These are phyloP conservation scores for Aspergillus intermedius DNA, from an alignment of 2,329 filamentous ascomycete genomes.

Conservation along the genomic window DNA sequence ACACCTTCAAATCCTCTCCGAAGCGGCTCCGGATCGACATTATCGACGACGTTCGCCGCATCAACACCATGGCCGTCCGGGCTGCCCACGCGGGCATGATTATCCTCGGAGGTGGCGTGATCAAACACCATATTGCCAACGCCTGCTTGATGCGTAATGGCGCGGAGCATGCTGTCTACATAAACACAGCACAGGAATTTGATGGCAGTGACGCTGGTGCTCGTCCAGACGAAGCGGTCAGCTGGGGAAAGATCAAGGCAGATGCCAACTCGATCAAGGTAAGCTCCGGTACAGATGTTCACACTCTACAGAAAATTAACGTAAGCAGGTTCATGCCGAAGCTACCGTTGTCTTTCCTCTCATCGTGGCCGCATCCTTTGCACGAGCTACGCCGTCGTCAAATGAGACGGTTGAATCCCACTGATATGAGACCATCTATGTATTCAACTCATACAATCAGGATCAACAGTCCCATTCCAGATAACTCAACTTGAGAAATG, in stretches of 20 bases:
- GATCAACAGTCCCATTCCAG: too few relatives aligned
- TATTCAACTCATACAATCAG: too few relatives aligned
- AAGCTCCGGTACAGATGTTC: conserved; percentile 17
- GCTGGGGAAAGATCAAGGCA: conserved; percentile 96
- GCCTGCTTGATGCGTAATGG: conserved; percentile 97
- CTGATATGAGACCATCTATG: neutral
- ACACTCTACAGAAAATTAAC: neutral
- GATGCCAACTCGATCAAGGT: conserved; percentile 87
- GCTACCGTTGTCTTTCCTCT: conserved; percentile 62
- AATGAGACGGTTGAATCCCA: neutral
- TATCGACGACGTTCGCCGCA: conserved; percentile 83
- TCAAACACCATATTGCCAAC: conserved; percentile 98
- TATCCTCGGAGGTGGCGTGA: conserved; percentile 84
- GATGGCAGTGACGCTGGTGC: conserved; percentile 96
- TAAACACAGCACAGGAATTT: conserved; percentile 96
- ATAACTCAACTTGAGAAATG: neutral
- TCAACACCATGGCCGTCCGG: conserved; percentile 85
- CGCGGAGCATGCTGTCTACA: conserved; percentile 92
- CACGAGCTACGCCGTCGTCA: conserved; percentile 28
- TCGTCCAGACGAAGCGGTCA: conserved; percentile 90
- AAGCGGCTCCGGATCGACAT: conserved; percentile 79
- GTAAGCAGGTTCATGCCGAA: conserved; percentile 53
- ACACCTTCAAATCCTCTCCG: conserved; percentile 86
- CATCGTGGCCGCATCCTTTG: conserved; percentile 61
- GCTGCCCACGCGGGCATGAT: conserved; percentile 92